phyloP scores from a whole-genome alignment of 31 red algal species.

The Asparagopsis taxiformis region DNA sequence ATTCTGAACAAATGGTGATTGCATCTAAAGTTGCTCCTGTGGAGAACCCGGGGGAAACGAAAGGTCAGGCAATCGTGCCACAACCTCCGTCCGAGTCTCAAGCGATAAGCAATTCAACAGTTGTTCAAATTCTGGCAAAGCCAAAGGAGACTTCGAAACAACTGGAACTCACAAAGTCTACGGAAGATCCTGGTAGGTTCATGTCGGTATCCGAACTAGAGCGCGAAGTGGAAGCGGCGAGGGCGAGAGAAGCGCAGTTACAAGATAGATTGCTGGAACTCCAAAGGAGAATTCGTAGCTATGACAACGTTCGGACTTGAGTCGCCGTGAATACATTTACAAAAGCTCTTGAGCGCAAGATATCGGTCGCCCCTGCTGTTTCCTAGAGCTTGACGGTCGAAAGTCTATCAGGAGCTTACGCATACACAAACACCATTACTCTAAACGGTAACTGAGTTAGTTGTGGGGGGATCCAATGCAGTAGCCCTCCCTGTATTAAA shows the following conservation, averaged over 20 bases:
- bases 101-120: no score
- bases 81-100: no score
- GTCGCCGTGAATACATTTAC: background rate
- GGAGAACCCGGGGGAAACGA: background rate
- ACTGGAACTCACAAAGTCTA: slow-evolving; percentile 11
- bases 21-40: background rate
- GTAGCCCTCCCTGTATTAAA: no score
- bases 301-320: slow-evolving; percentile 66
- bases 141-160: slow-evolving; percentile 34
- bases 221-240: slow-evolving; percentile 58
- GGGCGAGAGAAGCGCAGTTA: slow-evolving; percentile 64
- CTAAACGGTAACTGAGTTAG: slow-evolving; percentile 1
- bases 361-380: background rate
- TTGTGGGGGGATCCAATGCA: no score
- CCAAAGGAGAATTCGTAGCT: slow-evolving; percentile 44
- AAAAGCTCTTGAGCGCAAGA: slow-evolving; percentile 1
- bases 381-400: no score
- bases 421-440: background rate
- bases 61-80: no score
- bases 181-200: slow-evolving; percentile 32
- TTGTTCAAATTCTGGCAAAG: no score
- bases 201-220: slow-evolving; percentile 68
- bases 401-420: no score
- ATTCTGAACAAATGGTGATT: no score
- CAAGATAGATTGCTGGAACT: slow-evolving; percentile 50